Percentiles rank a stretch among this genome's conserved stretches.
These are phyloP conservation scores for Xylaria grammica DNA, from an alignment of 495 filamentous ascomycete species.

Conservation along the genomic window DNA sequence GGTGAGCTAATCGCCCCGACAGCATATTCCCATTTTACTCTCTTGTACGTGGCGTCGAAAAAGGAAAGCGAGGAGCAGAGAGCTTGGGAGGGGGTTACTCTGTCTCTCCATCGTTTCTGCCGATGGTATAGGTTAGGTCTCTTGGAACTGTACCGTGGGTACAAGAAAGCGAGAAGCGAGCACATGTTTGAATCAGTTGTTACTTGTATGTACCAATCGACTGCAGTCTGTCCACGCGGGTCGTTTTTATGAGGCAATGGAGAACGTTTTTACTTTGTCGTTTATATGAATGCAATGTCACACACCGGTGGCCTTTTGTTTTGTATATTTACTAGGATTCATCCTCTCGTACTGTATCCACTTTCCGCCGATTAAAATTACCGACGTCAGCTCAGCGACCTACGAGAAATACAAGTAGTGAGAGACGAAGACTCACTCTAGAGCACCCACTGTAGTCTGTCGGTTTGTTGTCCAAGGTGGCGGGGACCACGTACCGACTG, in stretches of 20 bases:
- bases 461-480: no score
- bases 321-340: slow-evolving; percentile 2
- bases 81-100: no score
- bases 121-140: no score
- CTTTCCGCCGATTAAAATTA: background rate
- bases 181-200: background rate
- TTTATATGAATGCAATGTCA: background rate
- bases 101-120: background rate
- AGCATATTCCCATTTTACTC: background rate
- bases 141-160: no score
- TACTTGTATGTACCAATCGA: slow-evolving; percentile 23
- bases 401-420: no score
- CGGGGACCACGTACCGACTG: no score
- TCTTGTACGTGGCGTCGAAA: slow-evolving; percentile 17
- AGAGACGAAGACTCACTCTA: background rate
- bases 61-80: background rate
- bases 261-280: slow-evolving; percentile 7
- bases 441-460: background rate
- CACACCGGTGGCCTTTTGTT: no score
- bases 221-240: slow-evolving; percentile 25
- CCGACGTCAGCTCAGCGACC: no score
- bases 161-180: background rate
- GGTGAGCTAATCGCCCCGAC: background rate
- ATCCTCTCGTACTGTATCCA: background rate
- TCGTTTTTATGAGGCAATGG: slow-evolving; percentile 23